Conservation (phyloP, 2,329 filamentous ascomycete genomes). For the Zelopaecilomyces penicillatus region DNA sequence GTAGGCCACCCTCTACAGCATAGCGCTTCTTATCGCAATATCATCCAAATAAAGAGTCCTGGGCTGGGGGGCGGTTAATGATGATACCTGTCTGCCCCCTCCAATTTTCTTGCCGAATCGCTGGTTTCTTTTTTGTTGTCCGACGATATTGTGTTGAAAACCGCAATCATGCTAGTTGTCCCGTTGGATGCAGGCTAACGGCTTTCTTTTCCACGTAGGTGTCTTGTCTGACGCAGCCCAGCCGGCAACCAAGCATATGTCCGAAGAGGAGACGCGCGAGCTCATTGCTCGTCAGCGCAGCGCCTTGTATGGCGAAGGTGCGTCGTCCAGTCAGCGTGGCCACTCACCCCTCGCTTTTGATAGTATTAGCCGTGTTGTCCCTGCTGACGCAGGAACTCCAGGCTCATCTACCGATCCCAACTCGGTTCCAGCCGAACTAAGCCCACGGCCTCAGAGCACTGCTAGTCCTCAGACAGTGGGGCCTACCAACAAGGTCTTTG, state of each 20-base stretch:
- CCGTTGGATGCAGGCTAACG: constrained; percentile 26
- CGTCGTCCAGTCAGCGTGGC: constrained; percentile 58
- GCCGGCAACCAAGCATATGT: constrained; percentile 66
- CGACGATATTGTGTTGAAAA: constrained; percentile 3
- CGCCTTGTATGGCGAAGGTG: constrained; percentile 76
- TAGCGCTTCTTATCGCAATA: constrained; percentile 43
- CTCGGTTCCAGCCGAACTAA: constrained; percentile 41
- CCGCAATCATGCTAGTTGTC: constrained; percentile 12
- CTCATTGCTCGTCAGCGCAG: constrained; percentile 93
- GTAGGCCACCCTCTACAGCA: constrained; percentile 77
- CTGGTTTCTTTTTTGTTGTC: constrained; percentile 7
- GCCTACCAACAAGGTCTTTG: constrained; percentile 50
- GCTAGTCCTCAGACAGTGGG: constrained; percentile 67
- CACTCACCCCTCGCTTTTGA: constrained; percentile 77
- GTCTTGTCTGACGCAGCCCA: constrained; percentile 38
- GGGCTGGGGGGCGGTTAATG: constrained; percentile 12
- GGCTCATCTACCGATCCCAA: constrained; percentile 31
- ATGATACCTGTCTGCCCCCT: constrained; percentile 9
- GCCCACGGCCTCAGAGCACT: constrained; percentile 72
- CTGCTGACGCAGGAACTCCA: constrained; percentile 31
- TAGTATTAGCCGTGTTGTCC: constrained; percentile 34
- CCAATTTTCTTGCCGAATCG: constrained; percentile 3
- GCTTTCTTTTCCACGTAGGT: constrained; percentile 36
- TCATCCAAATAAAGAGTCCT: constrained; percentile 29
- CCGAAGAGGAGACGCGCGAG: constrained; percentile 91